A percentile compares a stretch with the other conserved stretches of the same genome.
Evolutionary conservation across 139 green algal species (phyloP).

Genomic region (Picochlorum costavermella): DNA sequence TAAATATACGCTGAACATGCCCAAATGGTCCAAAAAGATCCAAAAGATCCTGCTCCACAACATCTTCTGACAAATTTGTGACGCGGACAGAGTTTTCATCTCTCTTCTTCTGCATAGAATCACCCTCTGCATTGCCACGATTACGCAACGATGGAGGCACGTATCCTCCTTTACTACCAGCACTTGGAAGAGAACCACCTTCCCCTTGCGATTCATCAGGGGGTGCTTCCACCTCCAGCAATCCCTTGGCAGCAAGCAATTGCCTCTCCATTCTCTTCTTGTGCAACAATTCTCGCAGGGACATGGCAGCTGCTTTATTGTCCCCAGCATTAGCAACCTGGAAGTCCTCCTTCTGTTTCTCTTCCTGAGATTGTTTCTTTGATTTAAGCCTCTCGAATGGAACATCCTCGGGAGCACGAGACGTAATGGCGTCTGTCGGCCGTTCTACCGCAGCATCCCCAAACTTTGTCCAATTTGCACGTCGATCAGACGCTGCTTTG

Average conservation of each 20-base stretch:
- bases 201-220: slow-evolving; percentile 22
- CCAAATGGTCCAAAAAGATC: slow-evolving; percentile 95
- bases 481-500: slow-evolving; percentile 53
- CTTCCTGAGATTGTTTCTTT: slow-evolving; percentile 69
- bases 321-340: slow-evolving; percentile 48
- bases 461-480: slow-evolving; percentile 74
- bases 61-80: slow-evolving; percentile 95
- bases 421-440: slow-evolving; percentile 50
- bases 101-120: slow-evolving; percentile 41
- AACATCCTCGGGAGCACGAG: slow-evolving; percentile 80
- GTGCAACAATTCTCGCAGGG: slow-evolving; percentile 79
- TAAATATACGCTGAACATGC: slow-evolving; percentile 82
- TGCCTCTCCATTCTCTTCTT: slow-evolving; percentile 85
- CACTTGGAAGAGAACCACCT: slow-evolving; percentile 22
- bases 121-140: slow-evolving; percentile 27
- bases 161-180: slow-evolving; percentile 67
- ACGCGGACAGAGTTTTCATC: slow-evolving; percentile 96
- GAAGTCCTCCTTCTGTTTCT: slow-evolving; percentile 80
- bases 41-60: slow-evolving; percentile 81
- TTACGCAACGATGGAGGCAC: slow-evolving; percentile 72
- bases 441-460: slow-evolving; percentile 58
- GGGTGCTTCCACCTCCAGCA: slow-evolving; percentile 60
- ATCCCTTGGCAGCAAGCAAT: slow-evolving; percentile 69
- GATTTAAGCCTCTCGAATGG: slow-evolving; percentile 76
- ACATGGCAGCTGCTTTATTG: slow-evolving; percentile 46